Percentiles rank a stretch among this genome's conserved stretches.
Evolutionary conservation across 2,329 filamentous ascomycete genomes (phyloP).

Genomic region (Macrophomina phaseolina): DNA sequence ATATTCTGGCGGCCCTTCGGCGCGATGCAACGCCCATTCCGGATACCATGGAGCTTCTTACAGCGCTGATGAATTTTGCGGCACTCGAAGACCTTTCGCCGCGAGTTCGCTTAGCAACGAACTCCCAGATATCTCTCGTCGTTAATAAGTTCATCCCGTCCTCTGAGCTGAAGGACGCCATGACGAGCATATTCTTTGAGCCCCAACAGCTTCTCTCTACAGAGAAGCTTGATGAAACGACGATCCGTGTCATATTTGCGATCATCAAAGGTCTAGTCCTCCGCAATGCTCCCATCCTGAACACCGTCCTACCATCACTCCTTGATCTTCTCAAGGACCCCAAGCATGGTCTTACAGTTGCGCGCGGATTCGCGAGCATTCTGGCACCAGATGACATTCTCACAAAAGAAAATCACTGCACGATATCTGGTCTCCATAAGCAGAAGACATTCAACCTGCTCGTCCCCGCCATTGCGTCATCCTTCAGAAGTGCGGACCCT

Average conservation of each 20-base stretch:
- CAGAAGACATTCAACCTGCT: conserved; percentile 68
- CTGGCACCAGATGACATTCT: conserved; percentile 67
- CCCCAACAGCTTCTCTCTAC: conserved; percentile 41
- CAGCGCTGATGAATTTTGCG: conserved; percentile 47
- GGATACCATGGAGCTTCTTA: conserved; percentile 41
- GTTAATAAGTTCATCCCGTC: conserved; percentile 56
- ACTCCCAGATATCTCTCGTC: conserved; percentile 53
- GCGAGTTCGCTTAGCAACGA: conserved; percentile 40
- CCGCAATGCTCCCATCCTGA: conserved; percentile 56
- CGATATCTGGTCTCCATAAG: conserved; percentile 66
- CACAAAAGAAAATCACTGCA: conserved; percentile 65
- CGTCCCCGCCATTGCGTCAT: conserved; percentile 60
- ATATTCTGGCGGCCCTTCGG: conserved; percentile 59
- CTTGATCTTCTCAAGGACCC: conserved; percentile 57
- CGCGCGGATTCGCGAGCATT: conserved; percentile 64
- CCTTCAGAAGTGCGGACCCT: conserved; percentile 54
- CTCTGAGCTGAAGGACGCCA: conserved; percentile 45
- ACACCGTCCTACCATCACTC: conserved; percentile 50
- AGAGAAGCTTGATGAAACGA: conserved; percentile 43
- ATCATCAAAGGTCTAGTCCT: conserved; percentile 66
- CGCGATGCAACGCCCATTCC: conserved; percentile 42
- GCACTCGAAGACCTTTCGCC: conserved; percentile 37
- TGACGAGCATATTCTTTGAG: conserved; percentile 46
- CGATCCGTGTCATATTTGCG: conserved; percentile 64
- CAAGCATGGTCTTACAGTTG: conserved; percentile 57